phyloP scores from a whole-genome alignment of 2,329 filamentous ascomycete genomes.

The Epichloe baconii region DNA sequence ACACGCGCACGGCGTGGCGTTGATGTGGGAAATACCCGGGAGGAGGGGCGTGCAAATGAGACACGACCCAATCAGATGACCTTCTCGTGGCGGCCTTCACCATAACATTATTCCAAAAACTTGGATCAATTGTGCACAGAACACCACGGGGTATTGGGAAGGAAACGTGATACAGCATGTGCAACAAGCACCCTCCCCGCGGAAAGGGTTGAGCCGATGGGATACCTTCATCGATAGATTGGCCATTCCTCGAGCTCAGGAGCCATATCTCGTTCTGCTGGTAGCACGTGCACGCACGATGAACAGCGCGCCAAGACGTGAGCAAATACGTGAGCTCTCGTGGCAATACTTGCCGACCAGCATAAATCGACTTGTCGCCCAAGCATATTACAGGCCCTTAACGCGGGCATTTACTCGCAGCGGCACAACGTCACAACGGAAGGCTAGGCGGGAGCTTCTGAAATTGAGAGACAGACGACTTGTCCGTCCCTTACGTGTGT shows the following conservation, averaged over 20 bases:
- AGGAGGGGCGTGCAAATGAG: not conserved
- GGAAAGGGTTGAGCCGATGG: not conserved
- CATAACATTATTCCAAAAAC: not conserved
- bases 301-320: not conserved
- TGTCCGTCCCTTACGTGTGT: not conserved
- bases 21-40: constrained; percentile 1
- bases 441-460: not conserved
- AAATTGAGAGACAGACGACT: too few relatives aligned
- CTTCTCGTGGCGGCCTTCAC: not conserved
- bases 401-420: not conserved
- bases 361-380: not conserved
- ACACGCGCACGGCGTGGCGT: constrained; percentile 5
- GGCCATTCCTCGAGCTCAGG: not conserved
- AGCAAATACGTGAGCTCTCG: not conserved
- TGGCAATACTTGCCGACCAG: not conserved
- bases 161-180: not conserved
- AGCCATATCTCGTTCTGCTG: not conserved
- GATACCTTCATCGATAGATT: not conserved
- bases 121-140: not conserved
- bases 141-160: not conserved
- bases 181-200: not conserved
- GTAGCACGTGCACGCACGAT: not conserved
- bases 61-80: not conserved
- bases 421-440: not conserved
- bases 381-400: not conserved